Evolutionary conservation across 495 filamentous ascomycete genomes (phyloP), one percentile per base, ranked within the genome.

Genomic region (Tirmania nivea): DNA sequence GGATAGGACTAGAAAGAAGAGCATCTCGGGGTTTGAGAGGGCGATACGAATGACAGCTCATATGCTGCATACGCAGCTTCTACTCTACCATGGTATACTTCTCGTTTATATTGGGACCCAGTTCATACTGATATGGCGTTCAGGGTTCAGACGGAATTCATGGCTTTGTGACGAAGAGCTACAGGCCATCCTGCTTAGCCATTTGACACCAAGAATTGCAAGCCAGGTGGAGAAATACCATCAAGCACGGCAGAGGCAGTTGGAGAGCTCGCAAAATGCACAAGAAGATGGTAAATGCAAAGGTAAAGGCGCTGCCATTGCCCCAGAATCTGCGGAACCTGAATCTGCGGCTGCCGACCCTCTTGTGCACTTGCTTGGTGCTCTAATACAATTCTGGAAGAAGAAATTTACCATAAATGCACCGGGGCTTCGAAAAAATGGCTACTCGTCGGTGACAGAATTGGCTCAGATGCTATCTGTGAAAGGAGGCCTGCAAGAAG

Each of bases 381-480:
- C 76, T 20, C 68, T 99, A 35, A 68, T 80, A 14, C 74, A 79
- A 1, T 94, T 82, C 73, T 99, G 90, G 90, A 86, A 78, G 64
- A 83, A 83, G 59, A 75, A 81, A 39, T 99, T 92, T 65, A 73
- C 69, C 7, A 73, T 92, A 50, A 83, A 78, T 3, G 75, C 80
- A 0, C 87, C 88, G 1, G 83, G 82, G 0, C 60, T 96, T n/a
- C 75, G 88, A 8, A 99, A 95, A 67, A 73, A 78, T 60, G 90
- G 90, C 2, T 95, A 96, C 63, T 84, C 84, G 65, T 69, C 79
- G 10, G 70, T 84, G 21, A 68, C 75, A 39, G 71, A 73, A 25
- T 65, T 96, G 10, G 77, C 84, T 61, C 75, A 58, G 34, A 54
- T 57, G 16, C 16, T 16, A 37, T 57, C 59, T 51, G 56, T 37